Evolutionary conservation across 2,329 filamentous ascomycete genomes (phyloP), one percentile per base, ranked within the genome.

Genomic region (Fusarium virguliforme): DNA sequence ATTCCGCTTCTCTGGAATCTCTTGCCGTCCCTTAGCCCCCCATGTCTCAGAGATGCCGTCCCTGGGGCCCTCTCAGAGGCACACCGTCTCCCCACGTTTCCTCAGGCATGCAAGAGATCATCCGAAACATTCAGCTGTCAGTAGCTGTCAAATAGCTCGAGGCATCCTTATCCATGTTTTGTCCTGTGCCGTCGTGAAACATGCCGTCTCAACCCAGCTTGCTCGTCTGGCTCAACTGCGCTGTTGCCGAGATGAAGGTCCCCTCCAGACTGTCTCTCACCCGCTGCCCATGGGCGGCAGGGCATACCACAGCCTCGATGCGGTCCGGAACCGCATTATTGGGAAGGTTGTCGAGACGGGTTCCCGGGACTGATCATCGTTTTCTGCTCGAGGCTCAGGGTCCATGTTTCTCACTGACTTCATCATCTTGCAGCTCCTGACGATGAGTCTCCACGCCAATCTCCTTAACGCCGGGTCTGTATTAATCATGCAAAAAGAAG

Each of bases 1-100:
- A 28, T 59, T 61, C 55, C 64, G 62, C 34, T 32, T 50, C 57
- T 30, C 28, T 60, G 71, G 71, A 75, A 74, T 61, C 53, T 43
- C 48, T 62, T 59, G 46, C 55, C 68, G 59, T 61, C 62, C 59
- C 62, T 41, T 54, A 37, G 18, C 13, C 22, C 32, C 30, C 30
- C 24, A 64, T 61, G 55, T 62, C 59, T 70, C 48, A 50, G 32
- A 59, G 64, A 40, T 61, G n/a, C 67, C 41, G 54, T 59, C 54
- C 56, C 48, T 30, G 53, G 8, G 34, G 26, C 58, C 18, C 43
- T 48, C 28, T 43, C n/a, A 57, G 35, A 46, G 56, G 53, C 32
- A 48, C 32, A 37, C 48, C 37, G 30, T 51, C 53, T 15, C 61
- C 61, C 68, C 68, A 70, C 32, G 34, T 54, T 70, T 62, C 46